phyloP scores from a whole-genome alignment of 257 asterid species.

The Verbena officinalis region DNA sequence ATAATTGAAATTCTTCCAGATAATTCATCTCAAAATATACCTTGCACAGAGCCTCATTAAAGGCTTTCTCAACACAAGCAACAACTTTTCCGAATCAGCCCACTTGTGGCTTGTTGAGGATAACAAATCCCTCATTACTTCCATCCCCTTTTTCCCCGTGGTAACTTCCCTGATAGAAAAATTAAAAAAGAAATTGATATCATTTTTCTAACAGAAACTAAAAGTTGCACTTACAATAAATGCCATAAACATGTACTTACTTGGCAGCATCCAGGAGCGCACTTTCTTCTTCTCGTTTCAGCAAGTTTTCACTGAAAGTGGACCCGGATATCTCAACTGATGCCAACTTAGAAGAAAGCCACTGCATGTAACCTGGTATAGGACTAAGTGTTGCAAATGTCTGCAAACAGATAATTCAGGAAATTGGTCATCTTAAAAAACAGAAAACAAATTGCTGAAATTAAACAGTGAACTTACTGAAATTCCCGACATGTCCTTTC shows the following conservation, averaged over 20 bases:
- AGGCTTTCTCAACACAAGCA: constrained; percentile 53
- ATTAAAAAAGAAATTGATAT: constrained; percentile 21
- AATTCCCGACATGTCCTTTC: constrained; percentile 82
- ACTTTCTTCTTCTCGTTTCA: constrained; percentile 76
- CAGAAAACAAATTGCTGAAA: constrained; percentile 7
- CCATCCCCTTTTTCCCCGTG: constrained; percentile 61
- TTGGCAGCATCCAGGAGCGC: constrained; percentile 61
- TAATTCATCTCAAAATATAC: constrained; percentile 40
- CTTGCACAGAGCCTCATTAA: constrained; percentile 90
- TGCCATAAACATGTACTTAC: constrained; percentile 53
- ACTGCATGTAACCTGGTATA: constrained; percentile 87
- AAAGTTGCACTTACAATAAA: too few species aligned
- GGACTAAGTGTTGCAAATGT: constrained; percentile 98
- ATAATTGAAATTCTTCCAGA: neutral
- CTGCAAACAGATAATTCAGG: constrained; percentile 50
- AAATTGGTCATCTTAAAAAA: constrained; percentile 28
- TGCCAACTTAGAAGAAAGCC: constrained; percentile 84
- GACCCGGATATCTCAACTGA: constrained; percentile 68
- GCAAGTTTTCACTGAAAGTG: constrained; percentile 74
- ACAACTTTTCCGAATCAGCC: constrained; percentile 58
- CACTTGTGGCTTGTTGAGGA: constrained; percentile 59
- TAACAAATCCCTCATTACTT: constrained; percentile 63
- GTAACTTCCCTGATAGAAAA: constrained; percentile 53
- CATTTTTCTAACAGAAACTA: too few species aligned
- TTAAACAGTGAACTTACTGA: constrained; percentile 55